These are phyloP conservation scores for Mortierella sp. DNA, from an alignment of 371 early-diverging fungal genomes.

Conservation along the genomic window DNA sequence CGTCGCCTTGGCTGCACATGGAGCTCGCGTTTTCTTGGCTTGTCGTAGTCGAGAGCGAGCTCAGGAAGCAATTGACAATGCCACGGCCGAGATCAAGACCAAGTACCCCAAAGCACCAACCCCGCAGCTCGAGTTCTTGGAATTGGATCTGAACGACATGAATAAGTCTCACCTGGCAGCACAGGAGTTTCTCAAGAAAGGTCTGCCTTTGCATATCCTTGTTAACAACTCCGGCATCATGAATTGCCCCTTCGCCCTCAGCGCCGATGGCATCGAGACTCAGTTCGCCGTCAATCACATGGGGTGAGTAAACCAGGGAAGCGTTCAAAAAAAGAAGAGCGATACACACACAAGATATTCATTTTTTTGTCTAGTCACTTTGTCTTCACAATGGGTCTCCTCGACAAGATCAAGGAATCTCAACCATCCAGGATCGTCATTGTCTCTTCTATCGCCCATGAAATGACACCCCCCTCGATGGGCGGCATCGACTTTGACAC, in stretches of 20 bases:
- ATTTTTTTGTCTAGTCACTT: conserved; percentile 59
- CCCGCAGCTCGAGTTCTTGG: conserved; percentile 64
- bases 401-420: conserved; percentile 67
- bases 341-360: no score
- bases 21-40: conserved; percentile 69
- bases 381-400: conserved; percentile 69
- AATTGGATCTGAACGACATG: conserved; percentile 71
- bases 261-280: conserved; percentile 79
- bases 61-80: conserved; percentile 60
- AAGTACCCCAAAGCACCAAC: conserved; percentile 3
- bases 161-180: conserved; percentile 66
- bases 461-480: conserved; percentile 3
- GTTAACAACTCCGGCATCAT: conserved; percentile 82
- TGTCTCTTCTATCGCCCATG: conserved; percentile 60
- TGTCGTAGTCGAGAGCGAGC: conserved; percentile 68
- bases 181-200: conserved; percentile 60
- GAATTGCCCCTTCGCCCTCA: conserved; percentile 69
- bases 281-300: conserved; percentile 87
- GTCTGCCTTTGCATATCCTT: conserved; percentile 68
- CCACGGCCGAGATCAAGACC: conserved; percentile 63
- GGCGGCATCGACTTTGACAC: conserved; percentile 53
- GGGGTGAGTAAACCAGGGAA: conserved; percentile 43
- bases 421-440: conserved; percentile 67
- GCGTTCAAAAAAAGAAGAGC: not conserved
- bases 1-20: conserved; percentile 68